Conservation (phyloP, 371 early-diverging fungal species). For the Lichtheimia ornata region DNA sequence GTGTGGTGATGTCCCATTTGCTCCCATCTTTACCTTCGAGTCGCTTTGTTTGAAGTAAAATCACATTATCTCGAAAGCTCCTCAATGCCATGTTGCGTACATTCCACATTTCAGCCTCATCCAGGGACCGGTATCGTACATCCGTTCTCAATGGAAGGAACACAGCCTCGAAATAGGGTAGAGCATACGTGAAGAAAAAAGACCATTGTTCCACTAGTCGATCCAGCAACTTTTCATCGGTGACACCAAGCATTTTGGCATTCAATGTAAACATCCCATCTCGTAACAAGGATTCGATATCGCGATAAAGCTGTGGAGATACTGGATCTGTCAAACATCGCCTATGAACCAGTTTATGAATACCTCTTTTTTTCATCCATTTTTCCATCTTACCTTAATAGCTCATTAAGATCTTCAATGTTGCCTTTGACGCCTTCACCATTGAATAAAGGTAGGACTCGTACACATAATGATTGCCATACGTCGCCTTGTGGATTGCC, state of each 20-base stretch:
- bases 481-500: conserved; percentile 51
- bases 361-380: background rate
- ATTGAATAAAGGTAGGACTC: conserved; percentile 83
- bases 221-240: conserved; percentile 70
- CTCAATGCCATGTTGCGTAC: conserved; percentile 68
- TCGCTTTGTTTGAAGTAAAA: conserved; percentile 66
- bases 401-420: conserved; percentile 83
- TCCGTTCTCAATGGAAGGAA: conserved; percentile 76
- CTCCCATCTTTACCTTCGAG: conserved; percentile 58
- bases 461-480: conserved; percentile 75
- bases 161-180: conserved; percentile 86
- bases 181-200: conserved; percentile 80
- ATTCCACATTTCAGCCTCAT: conserved; percentile 56
- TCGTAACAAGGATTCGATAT: conserved; percentile 63
- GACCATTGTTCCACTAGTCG: conserved; percentile 85
- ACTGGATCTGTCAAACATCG: conserved; percentile 61
- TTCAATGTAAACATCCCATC: conserved; percentile 77
- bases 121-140: conserved; percentile 39
- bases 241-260: conserved; percentile 70
- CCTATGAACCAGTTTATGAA: conserved; percentile 23
- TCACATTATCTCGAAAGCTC: conserved; percentile 73
- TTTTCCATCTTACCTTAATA: conserved; percentile 63
- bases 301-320: conserved; percentile 47
- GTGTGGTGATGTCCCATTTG: background rate
- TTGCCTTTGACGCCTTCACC: conserved; percentile 81